phyloP scores from a whole-genome alignment of 192 early-diverging fungal species.

The Kickxella alabastrina region DNA sequence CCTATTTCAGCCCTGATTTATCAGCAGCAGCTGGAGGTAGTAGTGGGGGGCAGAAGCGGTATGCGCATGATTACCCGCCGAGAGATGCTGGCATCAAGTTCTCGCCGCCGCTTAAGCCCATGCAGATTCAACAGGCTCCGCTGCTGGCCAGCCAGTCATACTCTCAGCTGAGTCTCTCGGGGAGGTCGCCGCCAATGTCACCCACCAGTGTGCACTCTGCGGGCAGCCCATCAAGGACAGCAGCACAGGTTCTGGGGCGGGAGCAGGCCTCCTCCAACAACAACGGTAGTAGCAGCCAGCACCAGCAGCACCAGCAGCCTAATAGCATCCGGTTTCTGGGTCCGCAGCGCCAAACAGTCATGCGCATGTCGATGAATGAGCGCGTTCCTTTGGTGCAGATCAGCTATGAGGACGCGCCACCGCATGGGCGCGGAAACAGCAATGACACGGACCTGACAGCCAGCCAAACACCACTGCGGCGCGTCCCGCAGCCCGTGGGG shows the following conservation, averaged over 20 bases:
- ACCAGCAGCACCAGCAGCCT: slow-evolving; percentile 2
- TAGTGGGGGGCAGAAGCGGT: background rate
- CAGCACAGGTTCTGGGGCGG: background rate
- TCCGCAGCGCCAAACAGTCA: slow-evolving; percentile 26
- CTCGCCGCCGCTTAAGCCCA: background rate
- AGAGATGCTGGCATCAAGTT: background rate
- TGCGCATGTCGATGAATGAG: slow-evolving; percentile 48
- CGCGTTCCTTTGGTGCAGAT: slow-evolving; percentile 9
- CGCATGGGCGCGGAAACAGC: slow-evolving; percentile 6
- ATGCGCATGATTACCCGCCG: slow-evolving; percentile 8
- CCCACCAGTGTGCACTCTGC: slow-evolving; percentile 2
- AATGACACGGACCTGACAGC: slow-evolving; percentile 13
- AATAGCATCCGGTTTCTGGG: slow-evolving; percentile 46
- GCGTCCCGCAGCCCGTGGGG: slow-evolving; percentile 21
- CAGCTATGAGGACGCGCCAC: too few species aligned
- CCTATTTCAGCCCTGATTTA: too few species aligned
- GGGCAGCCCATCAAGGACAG: background rate
- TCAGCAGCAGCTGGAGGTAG: background rate
- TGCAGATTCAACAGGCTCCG: background rate
- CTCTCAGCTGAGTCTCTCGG: too few species aligned
- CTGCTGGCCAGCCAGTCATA: too few species aligned
- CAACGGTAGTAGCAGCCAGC: background rate
- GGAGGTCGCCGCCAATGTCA: background rate
- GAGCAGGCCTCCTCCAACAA: background rate
- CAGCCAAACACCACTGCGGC: background rate